Evolutionary conservation across 1,284 basidiomycete genomes (phyloP).

Genomic region (Amylostereum areolatum): DNA sequence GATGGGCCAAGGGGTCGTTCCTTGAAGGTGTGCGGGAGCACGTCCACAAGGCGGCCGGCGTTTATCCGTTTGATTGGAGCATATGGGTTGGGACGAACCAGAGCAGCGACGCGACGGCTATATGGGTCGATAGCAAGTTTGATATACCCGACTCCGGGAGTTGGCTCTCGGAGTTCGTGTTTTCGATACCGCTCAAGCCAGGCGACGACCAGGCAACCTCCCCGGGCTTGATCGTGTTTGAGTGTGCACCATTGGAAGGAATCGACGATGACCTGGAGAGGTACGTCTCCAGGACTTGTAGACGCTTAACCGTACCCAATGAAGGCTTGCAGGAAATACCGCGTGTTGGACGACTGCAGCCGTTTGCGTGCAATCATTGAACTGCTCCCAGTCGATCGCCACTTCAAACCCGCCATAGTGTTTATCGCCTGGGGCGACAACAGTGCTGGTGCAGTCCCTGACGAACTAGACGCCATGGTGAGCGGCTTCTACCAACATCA

Average conservation of each 20-base stretch:
- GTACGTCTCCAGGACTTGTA: constrained; percentile 27
- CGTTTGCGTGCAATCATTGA: constrained; percentile 59
- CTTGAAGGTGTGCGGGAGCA: constrained; percentile 39
- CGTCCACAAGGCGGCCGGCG: constrained; percentile 25
- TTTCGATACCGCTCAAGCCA: constrained; percentile 39
- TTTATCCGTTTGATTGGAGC: constrained; percentile 37
- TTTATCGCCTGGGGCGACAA: constrained; percentile 52
- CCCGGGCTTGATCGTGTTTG: constrained; percentile 67
- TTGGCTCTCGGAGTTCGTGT: constrained; percentile 53
- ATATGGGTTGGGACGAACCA: constrained; percentile 70
- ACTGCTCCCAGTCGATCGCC: constrained; percentile 41
- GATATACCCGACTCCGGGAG: constrained; percentile 54
- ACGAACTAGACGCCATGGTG: constrained; percentile 24
- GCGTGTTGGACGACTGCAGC: constrained; percentile 62
- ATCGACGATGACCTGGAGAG: constrained; percentile 58
- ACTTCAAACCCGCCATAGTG: constrained; percentile 55
- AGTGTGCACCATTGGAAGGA: constrained; percentile 59
- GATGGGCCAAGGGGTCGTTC: constrained; percentile 69
- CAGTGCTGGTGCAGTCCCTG: constrained; percentile 22
- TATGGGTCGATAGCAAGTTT: constrained; percentile 72
- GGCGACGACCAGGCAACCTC: constrained; percentile 25
- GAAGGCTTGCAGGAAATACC: constrained; percentile 49
- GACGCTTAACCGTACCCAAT: not conserved
- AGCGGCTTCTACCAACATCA: not conserved
- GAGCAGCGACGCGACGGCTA: constrained; percentile 65